Conservation (phyloP, 2,329 filamentous ascomycete species). For the Talaromyces albobiverticillius region DNA sequence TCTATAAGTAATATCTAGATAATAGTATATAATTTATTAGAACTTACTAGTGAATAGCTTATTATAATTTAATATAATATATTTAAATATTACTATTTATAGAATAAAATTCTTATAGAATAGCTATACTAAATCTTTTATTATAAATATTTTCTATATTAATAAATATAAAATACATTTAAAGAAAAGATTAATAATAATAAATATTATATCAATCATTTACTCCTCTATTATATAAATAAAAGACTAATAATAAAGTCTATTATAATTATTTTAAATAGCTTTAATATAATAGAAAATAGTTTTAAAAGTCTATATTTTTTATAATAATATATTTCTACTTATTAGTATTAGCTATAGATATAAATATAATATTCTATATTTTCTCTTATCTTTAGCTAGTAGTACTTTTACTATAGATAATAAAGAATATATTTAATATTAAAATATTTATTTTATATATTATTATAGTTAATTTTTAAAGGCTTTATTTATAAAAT, state of each 20-base stretch:
- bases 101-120: background rate
- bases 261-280: background rate
- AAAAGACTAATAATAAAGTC: background rate
- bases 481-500: background rate
- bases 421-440: background rate
- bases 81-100: background rate
- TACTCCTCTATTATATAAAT: background rate
- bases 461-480: slow-evolving; percentile 3
- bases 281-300: background rate
- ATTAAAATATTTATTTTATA: background rate
- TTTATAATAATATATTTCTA: background rate
- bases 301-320: background rate
- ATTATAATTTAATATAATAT: background rate
- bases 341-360: background rate
- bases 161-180: background rate
- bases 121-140: too few species aligned
- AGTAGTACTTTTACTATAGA: background rate
- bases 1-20: background rate
- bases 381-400: background rate
- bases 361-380: background rate
- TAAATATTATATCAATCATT: background rate
- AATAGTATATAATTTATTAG: too few species aligned
- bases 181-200: background rate
- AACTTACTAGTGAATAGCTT: too few species aligned
- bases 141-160: too few species aligned